Evolutionary conservation across 257 asterid genomes (phyloP).

Genomic region (Nicotiana knightiana): DNA sequence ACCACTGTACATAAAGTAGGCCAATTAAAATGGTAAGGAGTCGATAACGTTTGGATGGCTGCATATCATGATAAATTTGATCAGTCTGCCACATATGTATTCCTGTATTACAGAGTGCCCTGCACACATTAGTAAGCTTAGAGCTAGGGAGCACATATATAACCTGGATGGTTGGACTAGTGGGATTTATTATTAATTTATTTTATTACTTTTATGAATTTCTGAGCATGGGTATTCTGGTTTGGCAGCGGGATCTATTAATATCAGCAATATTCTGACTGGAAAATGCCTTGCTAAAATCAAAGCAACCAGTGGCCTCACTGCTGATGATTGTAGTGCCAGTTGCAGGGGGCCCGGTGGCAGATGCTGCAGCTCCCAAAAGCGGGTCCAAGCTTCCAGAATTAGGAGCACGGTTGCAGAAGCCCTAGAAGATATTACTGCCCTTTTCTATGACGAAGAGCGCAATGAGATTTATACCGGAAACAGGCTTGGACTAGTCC

Average conservation of each 20-base stretch:
- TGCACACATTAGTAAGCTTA: not conserved
- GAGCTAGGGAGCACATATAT: not conserved
- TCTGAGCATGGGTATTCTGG: constrained; percentile 1
- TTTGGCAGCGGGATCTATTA: constrained; percentile 87
- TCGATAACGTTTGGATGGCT: not conserved
- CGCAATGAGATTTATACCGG: constrained; percentile 98
- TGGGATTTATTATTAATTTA: not conserved
- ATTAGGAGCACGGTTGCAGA: constrained; percentile 67
- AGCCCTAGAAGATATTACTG: constrained; percentile 93
- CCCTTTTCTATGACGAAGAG: constrained; percentile 93
- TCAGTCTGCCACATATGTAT: not conserved
- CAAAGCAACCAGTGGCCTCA: constrained; percentile 55
- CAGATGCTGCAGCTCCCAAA: constrained; percentile 49
- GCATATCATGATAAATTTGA: not conserved
- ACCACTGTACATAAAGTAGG: not conserved
- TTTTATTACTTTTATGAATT: not conserved
- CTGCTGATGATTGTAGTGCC: constrained; percentile 41
- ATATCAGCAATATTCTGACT: constrained; percentile 85
- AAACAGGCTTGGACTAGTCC: constrained; percentile 77
- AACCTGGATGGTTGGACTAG: not conserved
- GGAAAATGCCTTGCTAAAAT: constrained; percentile 97
- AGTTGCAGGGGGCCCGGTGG: constrained; percentile 57
- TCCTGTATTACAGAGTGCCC: not conserved
- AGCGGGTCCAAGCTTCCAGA: constrained; percentile 41
- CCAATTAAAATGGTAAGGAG: not conserved